Percentiles rank a stretch among this genome's conserved stretches.
Conservation (phyloP, 352 stramenopile species). For the Pelagophyceae sp. region DNA sequence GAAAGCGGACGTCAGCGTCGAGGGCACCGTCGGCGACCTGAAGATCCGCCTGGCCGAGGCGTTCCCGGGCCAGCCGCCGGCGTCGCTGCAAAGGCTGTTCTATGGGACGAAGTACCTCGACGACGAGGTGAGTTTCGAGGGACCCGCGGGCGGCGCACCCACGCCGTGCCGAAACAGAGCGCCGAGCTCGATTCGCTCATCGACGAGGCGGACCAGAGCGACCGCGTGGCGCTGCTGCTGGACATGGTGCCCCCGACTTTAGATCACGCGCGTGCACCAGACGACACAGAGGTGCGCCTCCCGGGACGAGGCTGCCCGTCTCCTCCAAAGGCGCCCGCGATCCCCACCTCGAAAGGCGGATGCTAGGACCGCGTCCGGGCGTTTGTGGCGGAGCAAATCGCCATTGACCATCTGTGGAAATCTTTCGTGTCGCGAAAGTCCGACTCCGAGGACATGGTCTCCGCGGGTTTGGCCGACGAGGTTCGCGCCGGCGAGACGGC, state of each 20-base stretch:
- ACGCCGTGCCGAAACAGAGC: too few relatives aligned
- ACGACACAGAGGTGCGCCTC: not conserved
- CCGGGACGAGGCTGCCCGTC: too few relatives aligned
- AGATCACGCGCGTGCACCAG: not conserved
- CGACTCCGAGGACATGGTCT: not conserved
- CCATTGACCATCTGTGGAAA: not conserved
- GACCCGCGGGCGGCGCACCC: too few relatives aligned
- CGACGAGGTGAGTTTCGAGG: slow-evolving; percentile 6
- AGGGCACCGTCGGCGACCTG: not conserved
- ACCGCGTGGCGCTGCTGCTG: not conserved
- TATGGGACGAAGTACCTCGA: not conserved
- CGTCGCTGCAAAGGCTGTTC: slow-evolving; percentile 13
- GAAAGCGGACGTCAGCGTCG: not conserved
- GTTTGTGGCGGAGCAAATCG: not conserved
- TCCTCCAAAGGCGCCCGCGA: too few relatives aligned
- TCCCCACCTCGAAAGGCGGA: not conserved
- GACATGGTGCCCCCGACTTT: slow-evolving; percentile 8
- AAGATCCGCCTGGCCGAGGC: not conserved
- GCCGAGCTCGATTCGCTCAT: not conserved
- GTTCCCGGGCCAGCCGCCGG: not conserved
- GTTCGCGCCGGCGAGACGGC: not conserved
- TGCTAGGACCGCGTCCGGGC: not conserved
- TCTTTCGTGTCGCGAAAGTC: too few relatives aligned
- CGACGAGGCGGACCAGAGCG: not conserved
- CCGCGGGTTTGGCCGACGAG: not conserved